These are phyloP conservation scores for Aspergillus quadrilineatus DNA, from an alignment of 2,329 filamentous ascomycete genomes.

Conservation along the genomic window DNA sequence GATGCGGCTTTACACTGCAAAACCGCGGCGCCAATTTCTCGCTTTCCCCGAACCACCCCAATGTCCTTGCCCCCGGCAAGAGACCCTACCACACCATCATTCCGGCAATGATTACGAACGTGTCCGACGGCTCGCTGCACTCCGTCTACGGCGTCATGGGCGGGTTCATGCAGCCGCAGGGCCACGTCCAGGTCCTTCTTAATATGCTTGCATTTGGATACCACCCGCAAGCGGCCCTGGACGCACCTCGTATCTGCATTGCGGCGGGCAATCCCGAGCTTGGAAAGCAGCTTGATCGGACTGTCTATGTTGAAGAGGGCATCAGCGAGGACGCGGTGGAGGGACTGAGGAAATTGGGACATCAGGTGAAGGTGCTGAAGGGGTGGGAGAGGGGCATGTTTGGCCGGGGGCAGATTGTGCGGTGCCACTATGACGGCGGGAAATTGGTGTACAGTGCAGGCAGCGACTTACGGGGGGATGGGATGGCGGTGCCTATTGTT, in stretches of 20 bases:
- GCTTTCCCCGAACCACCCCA: slow-evolving; percentile 69
- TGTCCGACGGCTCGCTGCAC: slow-evolving; percentile 70
- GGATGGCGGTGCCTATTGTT: slow-evolving; percentile 58
- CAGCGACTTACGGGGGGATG: slow-evolving; percentile 85
- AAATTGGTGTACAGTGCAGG: slow-evolving; percentile 79
- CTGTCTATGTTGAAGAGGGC: slow-evolving; percentile 79
- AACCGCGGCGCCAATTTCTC: slow-evolving; percentile 89
- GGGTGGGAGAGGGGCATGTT: slow-evolving; percentile 69
- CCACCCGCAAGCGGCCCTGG: slow-evolving; percentile 82
- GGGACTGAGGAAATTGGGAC: slow-evolving; percentile 68
- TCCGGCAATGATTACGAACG: slow-evolving; percentile 81
- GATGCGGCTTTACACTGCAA: slow-evolving; percentile 90
- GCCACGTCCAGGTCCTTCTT: slow-evolving; percentile 87
- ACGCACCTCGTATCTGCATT: slow-evolving; percentile 88
- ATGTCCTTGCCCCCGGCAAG: slow-evolving; percentile 76
- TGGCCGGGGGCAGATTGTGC: slow-evolving; percentile 83
- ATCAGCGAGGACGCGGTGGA: slow-evolving; percentile 68
- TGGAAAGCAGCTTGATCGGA: slow-evolving; percentile 59
- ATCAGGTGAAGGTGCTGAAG: slow-evolving; percentile 67
- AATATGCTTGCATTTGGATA: slow-evolving; percentile 82
- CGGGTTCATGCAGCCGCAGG: slow-evolving; percentile 97
- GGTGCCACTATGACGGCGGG: slow-evolving; percentile 73
- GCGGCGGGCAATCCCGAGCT: slow-evolving; percentile 67
- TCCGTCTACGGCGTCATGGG: slow-evolving; percentile 96
- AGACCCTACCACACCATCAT: slow-evolving; percentile 98